Evolutionary conservation across 2,329 filamentous ascomycete species (phyloP), one percentile per base, ranked within the genome.

Genomic region (Moelleriella libera): DNA sequence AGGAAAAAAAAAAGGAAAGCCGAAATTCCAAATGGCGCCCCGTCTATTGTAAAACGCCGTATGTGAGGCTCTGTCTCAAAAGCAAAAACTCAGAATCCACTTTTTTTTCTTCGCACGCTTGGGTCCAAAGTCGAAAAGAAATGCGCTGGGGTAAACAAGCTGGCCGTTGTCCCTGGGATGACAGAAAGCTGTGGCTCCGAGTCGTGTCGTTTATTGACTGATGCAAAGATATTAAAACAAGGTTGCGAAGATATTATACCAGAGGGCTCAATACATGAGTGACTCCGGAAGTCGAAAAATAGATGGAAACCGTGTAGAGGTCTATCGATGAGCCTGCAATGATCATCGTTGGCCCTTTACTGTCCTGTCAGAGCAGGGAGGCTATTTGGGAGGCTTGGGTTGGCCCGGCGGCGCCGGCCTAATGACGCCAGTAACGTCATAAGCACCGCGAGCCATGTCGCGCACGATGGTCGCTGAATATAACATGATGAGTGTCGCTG

Each of bases 401-500:
- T 66, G 64, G 46, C 66, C 66, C 45, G 62, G 63, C 47, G 66
- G 67, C 30, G 66, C 65, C 48, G 70, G 71, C 61, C 74, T 73
- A 49, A 65, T 62, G 29, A 72, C 62, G 44, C 69, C 69, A 29
- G 70, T 74, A 52, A 69, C 72, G 54, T 75, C 71, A 56, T 75
- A 75, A 53, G 69, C 71, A 49, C 71, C 71, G 49, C 71, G 65
- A 51, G 68, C 71, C 68, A 72, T 72, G 59, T 73, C 70, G 61
- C 54, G 58, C 45, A 59, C 57, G 51, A 54, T 58, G 50, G 60
- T 58, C 46, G 57, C 58, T 49, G 56, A 52, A 52, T 61, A 55
- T 52, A 65, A 52, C 67, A 70, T 70, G 52, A 52, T 66, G 57
- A 52, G 11, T 31, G 51, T 45, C 45, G 34, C 7, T 43, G 42